These are phyloP conservation scores for Abelmoschus esculentus DNA, from an alignment of 345 rosid species.

Conservation along the genomic window DNA sequence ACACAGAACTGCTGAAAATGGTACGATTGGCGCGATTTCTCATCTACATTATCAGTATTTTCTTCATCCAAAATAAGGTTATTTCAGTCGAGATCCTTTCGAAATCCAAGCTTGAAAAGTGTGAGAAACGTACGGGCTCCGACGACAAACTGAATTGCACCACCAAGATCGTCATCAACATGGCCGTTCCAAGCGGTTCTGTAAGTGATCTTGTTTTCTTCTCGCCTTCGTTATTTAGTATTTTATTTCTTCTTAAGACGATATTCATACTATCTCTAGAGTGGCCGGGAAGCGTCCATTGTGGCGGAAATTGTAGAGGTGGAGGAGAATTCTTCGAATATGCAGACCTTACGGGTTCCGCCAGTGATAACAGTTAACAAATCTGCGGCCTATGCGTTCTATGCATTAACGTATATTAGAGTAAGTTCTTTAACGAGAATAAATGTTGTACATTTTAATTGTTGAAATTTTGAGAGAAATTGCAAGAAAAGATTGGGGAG, in stretches of 20 bases:
- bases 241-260: neutral
- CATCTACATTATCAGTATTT: slow-evolving; percentile 9
- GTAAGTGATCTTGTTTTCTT: slow-evolving; percentile 19
- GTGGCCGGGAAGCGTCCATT: slow-evolving; percentile 83
- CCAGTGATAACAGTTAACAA: slow-evolving; percentile 74
- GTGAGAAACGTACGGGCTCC: slow-evolving; percentile 37
- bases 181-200: slow-evolving; percentile 67
- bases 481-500: neutral
- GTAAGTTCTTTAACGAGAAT: neutral
- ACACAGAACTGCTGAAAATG: neutral
- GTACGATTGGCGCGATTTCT: neutral
- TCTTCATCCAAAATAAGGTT: neutral
- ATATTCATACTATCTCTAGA: slow-evolving; percentile 23
- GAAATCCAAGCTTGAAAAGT: slow-evolving; percentile 56
- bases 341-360: slow-evolving; percentile 72
- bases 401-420: slow-evolving; percentile 53
- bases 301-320: slow-evolving; percentile 89
- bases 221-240: neutral
- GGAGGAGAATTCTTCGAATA: slow-evolving; percentile 74
- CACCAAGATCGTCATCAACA: slow-evolving; percentile 44
- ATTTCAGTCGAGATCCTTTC: slow-evolving; percentile 45
- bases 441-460: neutral
- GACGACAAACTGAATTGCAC: slow-evolving; percentile 38
- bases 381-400: slow-evolving; percentile 74
- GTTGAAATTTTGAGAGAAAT: neutral